Conservation (phyloP, 2,329 filamentous ascomycete species). For the Cercospora brassicicola region DNA sequence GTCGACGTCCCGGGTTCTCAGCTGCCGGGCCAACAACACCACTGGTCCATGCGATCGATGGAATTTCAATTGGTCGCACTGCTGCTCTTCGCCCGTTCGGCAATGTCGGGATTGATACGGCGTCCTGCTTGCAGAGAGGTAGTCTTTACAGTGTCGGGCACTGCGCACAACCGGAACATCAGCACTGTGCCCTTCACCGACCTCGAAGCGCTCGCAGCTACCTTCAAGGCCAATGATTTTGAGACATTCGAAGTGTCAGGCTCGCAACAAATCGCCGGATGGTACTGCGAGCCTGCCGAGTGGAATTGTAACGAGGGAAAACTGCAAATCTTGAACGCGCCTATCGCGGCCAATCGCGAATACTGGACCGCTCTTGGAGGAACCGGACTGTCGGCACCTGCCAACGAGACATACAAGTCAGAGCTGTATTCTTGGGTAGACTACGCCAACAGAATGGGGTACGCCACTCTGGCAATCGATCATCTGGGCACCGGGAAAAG, state of each 20-base stretch:
- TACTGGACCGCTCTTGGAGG: constrained; percentile 21
- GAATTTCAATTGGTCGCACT: not conserved
- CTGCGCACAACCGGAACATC: constrained; percentile 15
- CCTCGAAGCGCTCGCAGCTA: constrained; percentile 9
- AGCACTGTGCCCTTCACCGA: constrained; percentile 12
- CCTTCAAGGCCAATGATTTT: constrained; percentile 8
- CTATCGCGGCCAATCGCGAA: constrained; percentile 19
- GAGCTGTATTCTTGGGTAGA: constrained; percentile 18
- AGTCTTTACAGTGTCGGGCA: constrained; percentile 13
- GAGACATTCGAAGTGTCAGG: constrained; percentile 11
- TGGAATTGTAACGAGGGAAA: constrained; percentile 1
- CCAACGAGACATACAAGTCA: constrained; percentile 13
- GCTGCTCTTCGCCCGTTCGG: not conserved
- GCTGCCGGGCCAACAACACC: not conserved
- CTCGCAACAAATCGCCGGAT: constrained; percentile 13
- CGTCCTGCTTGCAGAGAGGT: constrained; percentile 14
- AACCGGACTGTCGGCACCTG: not conserved
- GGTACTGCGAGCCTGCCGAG: constrained; percentile 16
- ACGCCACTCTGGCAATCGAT: constrained; percentile 19
- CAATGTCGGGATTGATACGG: not conserved
- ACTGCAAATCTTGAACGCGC: constrained; percentile 15
- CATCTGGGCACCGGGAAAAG: constrained; percentile 17
- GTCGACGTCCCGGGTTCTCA: not conserved
- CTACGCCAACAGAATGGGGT: constrained; percentile 17
- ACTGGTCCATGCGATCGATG: not conserved